A percentile compares a stretch with the other conserved stretches of the same genome.
phyloP scores from a whole-genome alignment of 2,329 filamentous ascomycete species.

The Neopestalotiopsis rosae region DNA sequence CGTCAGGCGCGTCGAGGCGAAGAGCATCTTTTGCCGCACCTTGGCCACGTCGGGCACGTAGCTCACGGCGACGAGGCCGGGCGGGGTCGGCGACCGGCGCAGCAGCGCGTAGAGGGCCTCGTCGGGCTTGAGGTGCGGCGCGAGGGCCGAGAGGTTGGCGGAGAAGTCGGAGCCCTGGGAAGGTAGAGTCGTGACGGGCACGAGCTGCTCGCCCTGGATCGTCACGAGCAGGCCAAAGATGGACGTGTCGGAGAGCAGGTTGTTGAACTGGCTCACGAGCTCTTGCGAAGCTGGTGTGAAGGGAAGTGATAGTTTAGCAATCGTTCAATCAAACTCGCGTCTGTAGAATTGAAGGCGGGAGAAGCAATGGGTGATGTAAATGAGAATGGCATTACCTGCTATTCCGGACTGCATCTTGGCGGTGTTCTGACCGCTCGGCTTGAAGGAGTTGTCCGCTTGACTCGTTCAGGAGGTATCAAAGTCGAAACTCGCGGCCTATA shows the following conservation, averaged over 20 bases:
- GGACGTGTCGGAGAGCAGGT: slow-evolving; percentile 64
- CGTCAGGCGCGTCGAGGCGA: slow-evolving; percentile 77
- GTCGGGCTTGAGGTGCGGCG: slow-evolving; percentile 67
- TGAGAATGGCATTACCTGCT: slow-evolving; percentile 56
- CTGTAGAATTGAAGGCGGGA: not conserved
- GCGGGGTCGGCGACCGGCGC: slow-evolving; percentile 64
- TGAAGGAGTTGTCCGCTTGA: not conserved
- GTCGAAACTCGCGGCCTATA: no score
- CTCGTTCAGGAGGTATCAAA: not conserved
- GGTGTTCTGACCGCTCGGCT: slow-evolving; percentile 1
- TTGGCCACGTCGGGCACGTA: slow-evolving; percentile 81
- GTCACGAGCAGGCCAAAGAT: slow-evolving; percentile 75
- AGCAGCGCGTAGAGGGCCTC: slow-evolving; percentile 77
- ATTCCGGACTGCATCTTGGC: slow-evolving; percentile 78
- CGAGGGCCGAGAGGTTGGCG: slow-evolving; percentile 67
- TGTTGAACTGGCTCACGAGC: slow-evolving; percentile 75
- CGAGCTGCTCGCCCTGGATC: slow-evolving; percentile 72
- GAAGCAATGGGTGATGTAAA: not conserved
- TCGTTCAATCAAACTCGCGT: slow-evolving; percentile 4
- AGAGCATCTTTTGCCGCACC: slow-evolving; percentile 86
- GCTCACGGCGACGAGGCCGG: slow-evolving; percentile 72
- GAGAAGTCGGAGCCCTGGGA: slow-evolving; percentile 63
- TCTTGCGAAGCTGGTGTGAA: slow-evolving; percentile 70
- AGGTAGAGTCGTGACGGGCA: slow-evolving; percentile 62
- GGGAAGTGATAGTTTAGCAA: slow-evolving; percentile 14